phyloP scores from a whole-genome alignment of 2,329 filamentous ascomycete genomes.

The Rhinocladiella similis region DNA sequence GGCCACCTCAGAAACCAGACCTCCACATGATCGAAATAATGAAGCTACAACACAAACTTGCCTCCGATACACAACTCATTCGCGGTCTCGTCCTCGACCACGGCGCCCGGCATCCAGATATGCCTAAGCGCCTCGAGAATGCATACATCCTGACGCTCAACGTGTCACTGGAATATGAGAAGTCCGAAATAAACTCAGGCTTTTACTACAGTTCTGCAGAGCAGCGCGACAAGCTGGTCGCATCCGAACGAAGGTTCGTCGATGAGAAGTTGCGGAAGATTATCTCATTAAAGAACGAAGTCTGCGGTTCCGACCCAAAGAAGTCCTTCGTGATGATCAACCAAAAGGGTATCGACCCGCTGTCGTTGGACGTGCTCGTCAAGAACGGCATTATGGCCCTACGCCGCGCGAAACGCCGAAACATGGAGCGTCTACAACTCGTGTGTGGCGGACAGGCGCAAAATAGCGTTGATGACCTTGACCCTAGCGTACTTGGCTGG shows the following conservation, averaged over 20 bases:
- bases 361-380: constrained; percentile 91
- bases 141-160: constrained; percentile 94
- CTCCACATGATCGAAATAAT: constrained; percentile 99
- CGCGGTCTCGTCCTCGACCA: constrained; percentile 90
- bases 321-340: constrained; percentile 98
- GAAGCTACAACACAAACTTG: constrained; percentile 99
- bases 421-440: constrained; percentile 97
- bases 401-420: constrained; percentile 91
- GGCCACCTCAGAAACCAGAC: constrained; percentile 86
- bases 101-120: constrained; percentile 93
- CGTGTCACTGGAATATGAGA: constrained; percentile 97
- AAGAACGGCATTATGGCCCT: constrained; percentile 98
- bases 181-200: constrained; percentile 97
- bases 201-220: constrained; percentile 99
- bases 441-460: constrained; percentile 88
- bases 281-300: constrained; percentile 95
- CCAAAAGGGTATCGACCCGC: constrained; percentile 97
- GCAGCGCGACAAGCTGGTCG: constrained; percentile 95
- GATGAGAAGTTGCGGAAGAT: constrained; percentile 97
- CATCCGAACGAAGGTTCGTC: constrained; percentile 93
- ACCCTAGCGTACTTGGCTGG: constrained; percentile 88
- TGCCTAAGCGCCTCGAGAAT: constrained; percentile 95
- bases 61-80: constrained; percentile 94
- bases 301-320: constrained; percentile 88
- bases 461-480: constrained; percentile 94